Base-by-base conservation (phyloP, 169 alveolate species). In the Plasmodium billcollinsi region DNA sequence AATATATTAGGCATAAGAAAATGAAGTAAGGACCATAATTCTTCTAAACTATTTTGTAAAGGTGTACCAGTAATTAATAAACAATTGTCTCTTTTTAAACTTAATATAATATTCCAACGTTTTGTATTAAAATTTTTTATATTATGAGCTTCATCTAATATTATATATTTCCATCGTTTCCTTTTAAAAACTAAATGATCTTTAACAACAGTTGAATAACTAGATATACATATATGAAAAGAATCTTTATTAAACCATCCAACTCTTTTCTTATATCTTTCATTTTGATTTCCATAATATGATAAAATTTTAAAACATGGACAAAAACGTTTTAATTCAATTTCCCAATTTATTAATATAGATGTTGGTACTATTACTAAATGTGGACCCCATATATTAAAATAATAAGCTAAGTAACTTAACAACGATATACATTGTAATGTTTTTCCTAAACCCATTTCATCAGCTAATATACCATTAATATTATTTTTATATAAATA, bases 381-480 rank as follows among this genome's bases (percentile, higher is more conserved):
- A 92, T 99, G 99, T 5, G 99, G 99, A 0, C 99, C 99, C 99
- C 99, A 98, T 56, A 96, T 96, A 29, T 97, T 98, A 89, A 96
- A 94, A 92, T 97, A 96, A 67, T 98, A 96, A 1, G 99, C 99
- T 83, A 99, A 92, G 85, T 98, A 97, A n/a, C 99, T 99, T 70
- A 99, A 91, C 49, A 99, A 94, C 0, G 99, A 97, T 7, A 99
- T 99, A 11, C 99, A 98, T 93, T 98, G 99, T 49, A 99, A 97
- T 11, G 99, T 99, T 90, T 99, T 99, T 18, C 99, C 99, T 73
- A 99, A 95, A 20, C 99, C 99, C 99, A 99, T 98, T 94, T 99
- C 99, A 96, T 99, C 99, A 11, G 99, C 99, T 71, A 99, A 94
- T 18, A 99, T 98, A 67, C 99, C 99, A 95, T 98, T 98, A 69